These are phyloP conservation scores for Calonectria fujianensis DNA, from an alignment of 2,329 filamentous ascomycete species.

Conservation along the genomic window DNA sequence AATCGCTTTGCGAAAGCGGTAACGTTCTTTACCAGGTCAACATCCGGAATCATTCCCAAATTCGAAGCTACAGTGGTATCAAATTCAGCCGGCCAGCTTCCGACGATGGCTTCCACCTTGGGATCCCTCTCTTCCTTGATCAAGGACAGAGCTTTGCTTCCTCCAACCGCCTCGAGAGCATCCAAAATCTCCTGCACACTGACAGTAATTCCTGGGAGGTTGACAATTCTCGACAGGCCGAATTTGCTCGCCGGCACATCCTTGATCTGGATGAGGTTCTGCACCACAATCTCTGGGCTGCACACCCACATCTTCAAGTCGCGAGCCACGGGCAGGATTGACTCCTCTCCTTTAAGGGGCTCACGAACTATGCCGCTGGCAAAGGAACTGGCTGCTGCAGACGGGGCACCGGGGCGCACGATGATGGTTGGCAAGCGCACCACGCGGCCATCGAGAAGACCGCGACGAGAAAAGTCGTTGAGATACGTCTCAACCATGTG, in stretches of 20 bases:
- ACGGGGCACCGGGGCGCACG: slow-evolving; percentile 75
- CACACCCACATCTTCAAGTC: slow-evolving; percentile 71
- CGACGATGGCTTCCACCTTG: slow-evolving; percentile 69
- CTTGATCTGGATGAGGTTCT: slow-evolving; percentile 67
- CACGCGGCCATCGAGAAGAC: slow-evolving; percentile 73
- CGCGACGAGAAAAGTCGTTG: slow-evolving; percentile 65
- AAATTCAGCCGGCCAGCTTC: slow-evolving; percentile 71
- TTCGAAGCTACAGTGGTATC: slow-evolving; percentile 69
- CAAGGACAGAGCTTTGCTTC: slow-evolving; percentile 63
- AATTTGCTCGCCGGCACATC: slow-evolving; percentile 63
- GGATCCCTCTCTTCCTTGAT: slow-evolving; percentile 68
- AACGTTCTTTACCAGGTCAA: slow-evolving; percentile 55
- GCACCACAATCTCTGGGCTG: slow-evolving; percentile 68
- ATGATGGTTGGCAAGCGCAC: slow-evolving; percentile 77
- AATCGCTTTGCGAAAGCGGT: slow-evolving; percentile 41
- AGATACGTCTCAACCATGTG: slow-evolving; percentile 71
- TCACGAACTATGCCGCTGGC: slow-evolving; percentile 77
- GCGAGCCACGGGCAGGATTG: slow-evolving; percentile 65
- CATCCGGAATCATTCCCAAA: slow-evolving; percentile 71
- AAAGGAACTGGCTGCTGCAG: slow-evolving; percentile 76
- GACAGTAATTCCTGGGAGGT: slow-evolving; percentile 71
- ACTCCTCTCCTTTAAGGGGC: slow-evolving; percentile 65
- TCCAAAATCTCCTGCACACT: slow-evolving; percentile 71
- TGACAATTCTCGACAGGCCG: slow-evolving; percentile 64
- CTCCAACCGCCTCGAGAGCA: slow-evolving; percentile 68